phyloP scores from a whole-genome alignment of 345 rosid genomes.

The Populus pruinosa region DNA sequence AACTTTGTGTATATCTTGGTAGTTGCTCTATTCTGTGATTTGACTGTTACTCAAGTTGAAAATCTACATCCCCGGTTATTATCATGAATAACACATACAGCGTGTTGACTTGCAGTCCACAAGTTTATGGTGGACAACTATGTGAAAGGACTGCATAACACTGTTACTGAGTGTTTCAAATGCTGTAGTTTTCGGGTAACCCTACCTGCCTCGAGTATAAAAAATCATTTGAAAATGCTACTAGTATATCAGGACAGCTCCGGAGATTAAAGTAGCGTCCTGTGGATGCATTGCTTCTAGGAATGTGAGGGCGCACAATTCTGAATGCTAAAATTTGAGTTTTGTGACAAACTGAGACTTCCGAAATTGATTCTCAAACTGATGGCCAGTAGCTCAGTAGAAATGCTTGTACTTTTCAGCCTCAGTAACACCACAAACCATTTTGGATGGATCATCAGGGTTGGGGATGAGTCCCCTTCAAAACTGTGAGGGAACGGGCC shows the following conservation, averaged over 20 bases:
- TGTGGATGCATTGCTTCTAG: not conserved
- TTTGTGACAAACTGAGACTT: not conserved
- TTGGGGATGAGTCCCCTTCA: not conserved
- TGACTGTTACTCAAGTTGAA: not conserved
- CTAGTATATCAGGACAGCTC: not conserved
- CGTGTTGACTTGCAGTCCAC: not conserved
- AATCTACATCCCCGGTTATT: not conserved
- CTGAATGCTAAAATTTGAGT: not conserved
- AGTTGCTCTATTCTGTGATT: slow-evolving; percentile 2
- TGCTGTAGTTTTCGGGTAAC: not conserved
- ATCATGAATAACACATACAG: not conserved
- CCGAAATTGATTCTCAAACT: not conserved
- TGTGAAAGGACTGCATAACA: not conserved
- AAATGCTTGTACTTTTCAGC: too few species aligned
- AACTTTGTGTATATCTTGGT: slow-evolving; percentile 29
- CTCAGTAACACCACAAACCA: too few species aligned
- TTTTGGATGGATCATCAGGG: not conserved
- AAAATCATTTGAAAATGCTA: not conserved
- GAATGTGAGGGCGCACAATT: not conserved
- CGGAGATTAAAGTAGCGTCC: not conserved
- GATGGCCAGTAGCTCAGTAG: not conserved
- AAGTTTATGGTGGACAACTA: not conserved
- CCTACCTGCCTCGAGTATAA: not conserved
- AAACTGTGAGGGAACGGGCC: not conserved
- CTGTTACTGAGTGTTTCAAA: not conserved